These are phyloP conservation scores for Takashimella koratensis DNA, from an alignment of 1,284 basidiomycete species.

Conservation along the genomic window DNA sequence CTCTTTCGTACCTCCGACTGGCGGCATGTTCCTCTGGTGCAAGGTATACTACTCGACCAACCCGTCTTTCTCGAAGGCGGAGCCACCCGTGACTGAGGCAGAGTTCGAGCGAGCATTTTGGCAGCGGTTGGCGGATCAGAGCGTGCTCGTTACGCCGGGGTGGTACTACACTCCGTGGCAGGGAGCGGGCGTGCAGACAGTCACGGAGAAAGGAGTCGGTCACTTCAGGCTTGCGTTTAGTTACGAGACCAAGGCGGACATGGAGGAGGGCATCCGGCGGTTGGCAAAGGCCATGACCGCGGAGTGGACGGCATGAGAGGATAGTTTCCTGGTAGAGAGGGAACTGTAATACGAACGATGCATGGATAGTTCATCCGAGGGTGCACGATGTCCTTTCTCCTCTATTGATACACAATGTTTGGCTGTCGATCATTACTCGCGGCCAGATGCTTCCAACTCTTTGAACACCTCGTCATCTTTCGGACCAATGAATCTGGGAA, in stretches of 20 bases:
- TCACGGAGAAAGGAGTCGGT: slow-evolving; percentile 16
- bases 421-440: no score
- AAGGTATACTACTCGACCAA: slow-evolving; percentile 22
- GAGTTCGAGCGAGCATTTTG: slow-evolving; percentile 24
- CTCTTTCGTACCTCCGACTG: slow-evolving; percentile 60
- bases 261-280: slow-evolving; percentile 22
- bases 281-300: slow-evolving; percentile 13
- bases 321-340: no score
- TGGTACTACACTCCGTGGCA: slow-evolving; percentile 26
- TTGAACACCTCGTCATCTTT: slow-evolving; percentile 33
- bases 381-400: no score
- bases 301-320: slow-evolving; percentile 10
- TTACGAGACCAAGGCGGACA: slow-evolving; percentile 16
- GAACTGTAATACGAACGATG: no score
- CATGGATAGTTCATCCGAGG: no score
- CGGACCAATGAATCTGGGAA: slow-evolving; percentile 30
- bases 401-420: no score
- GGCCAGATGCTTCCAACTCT: slow-evolving; percentile 14
- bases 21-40: slow-evolving; percentile 42
- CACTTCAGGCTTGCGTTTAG: slow-evolving; percentile 27
- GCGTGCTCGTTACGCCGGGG: slow-evolving; percentile 24
- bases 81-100: slow-evolving; percentile 3
- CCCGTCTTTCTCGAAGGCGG: slow-evolving; percentile 10
- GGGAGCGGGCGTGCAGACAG: slow-evolving; percentile 11
- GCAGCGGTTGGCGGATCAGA: slow-evolving; percentile 14